Conservation (phyloP, 1,139 yeast genomes). For the Yamadazyma pseudoaaseri region DNA sequence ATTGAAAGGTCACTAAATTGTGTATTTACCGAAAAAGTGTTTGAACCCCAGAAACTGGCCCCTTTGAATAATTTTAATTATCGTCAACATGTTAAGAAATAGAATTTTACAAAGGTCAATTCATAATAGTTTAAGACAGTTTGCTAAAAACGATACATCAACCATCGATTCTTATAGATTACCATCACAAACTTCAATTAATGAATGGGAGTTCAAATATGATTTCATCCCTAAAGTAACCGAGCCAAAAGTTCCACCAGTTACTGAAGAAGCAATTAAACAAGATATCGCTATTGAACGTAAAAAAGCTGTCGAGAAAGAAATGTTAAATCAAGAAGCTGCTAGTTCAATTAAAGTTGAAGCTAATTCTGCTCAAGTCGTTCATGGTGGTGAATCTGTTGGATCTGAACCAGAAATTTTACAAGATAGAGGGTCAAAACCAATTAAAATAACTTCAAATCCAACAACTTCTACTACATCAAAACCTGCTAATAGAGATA, state of each 20-base stretch:
- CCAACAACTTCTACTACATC: slow-evolving; percentile 15
- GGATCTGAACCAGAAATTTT: slow-evolving; percentile 38
- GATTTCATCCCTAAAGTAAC: slow-evolving; percentile 45
- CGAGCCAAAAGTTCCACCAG: slow-evolving; percentile 52
- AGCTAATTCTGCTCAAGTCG: slow-evolving; percentile 41
- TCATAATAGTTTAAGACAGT: slow-evolving; percentile 10
- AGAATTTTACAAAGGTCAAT: slow-evolving; percentile 16
- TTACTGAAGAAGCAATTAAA: slow-evolving; percentile 49
- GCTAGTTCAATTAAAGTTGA: slow-evolving; percentile 44
- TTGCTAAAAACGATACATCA: slow-evolving; percentile 45
- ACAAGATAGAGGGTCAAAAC: slow-evolving; percentile 36
- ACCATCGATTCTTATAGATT: slow-evolving; percentile 45
- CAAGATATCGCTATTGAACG: slow-evolving; percentile 47
- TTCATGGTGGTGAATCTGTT: slow-evolving; percentile 47
- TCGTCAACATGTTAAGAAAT: slow-evolving; percentile 4
- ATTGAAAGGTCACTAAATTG: too few species aligned
- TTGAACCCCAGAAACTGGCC: too few species aligned
- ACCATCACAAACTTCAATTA: slow-evolving; percentile 49
- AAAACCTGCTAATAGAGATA: slow-evolving; percentile 42
- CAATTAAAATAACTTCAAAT: slow-evolving; percentile 20
- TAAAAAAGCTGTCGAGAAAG: slow-evolving; percentile 42
- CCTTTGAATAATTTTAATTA: neutral
- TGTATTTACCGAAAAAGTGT: too few species aligned
- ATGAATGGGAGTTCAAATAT: slow-evolving; percentile 53
- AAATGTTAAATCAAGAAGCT: slow-evolving; percentile 36